Evolutionary conservation across 2,329 filamentous ascomycete genomes (phyloP).

Genomic region (Fusarium scirpi): DNA sequence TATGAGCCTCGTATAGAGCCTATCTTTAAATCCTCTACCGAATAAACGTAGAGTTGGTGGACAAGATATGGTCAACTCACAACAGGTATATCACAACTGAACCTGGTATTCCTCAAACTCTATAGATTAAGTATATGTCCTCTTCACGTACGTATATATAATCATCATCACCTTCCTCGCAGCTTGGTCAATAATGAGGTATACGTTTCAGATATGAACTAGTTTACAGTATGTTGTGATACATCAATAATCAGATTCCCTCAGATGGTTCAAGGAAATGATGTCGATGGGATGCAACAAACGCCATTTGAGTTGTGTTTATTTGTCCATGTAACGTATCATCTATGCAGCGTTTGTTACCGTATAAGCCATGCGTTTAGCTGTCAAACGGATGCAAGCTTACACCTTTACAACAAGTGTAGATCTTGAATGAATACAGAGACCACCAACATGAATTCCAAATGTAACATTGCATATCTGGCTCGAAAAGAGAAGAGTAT

Average conservation of each 20-base stretch:
- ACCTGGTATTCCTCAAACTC: not conserved
- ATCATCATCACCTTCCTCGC: not conserved
- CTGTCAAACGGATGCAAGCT: not conserved
- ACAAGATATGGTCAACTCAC: not conserved
- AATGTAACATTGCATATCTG: not conserved
- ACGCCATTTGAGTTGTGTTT: not conserved
- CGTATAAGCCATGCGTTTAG: not conserved
- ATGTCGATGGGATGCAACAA: not conserved
- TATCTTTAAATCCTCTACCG: not conserved
- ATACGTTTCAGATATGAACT: not conserved
- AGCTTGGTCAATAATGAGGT: not conserved
- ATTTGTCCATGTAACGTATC: not conserved
- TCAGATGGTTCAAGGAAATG: not conserved
- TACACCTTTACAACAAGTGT: not conserved
- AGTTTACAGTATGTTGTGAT: not conserved
- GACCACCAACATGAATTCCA: not conserved
- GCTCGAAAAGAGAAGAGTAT: not conserved
- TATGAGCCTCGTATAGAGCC: not conserved
- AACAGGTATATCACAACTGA: not conserved
- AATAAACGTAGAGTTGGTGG: not conserved
- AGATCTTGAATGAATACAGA: not conserved
- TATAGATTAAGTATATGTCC: not conserved
- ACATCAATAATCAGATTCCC: not conserved
- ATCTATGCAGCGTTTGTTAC: not conserved
- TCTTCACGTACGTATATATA: not conserved